These are phyloP conservation scores for Tremella yokohamensis DNA, from an alignment of 768 basidiomycete species.

Conservation along the genomic window DNA sequence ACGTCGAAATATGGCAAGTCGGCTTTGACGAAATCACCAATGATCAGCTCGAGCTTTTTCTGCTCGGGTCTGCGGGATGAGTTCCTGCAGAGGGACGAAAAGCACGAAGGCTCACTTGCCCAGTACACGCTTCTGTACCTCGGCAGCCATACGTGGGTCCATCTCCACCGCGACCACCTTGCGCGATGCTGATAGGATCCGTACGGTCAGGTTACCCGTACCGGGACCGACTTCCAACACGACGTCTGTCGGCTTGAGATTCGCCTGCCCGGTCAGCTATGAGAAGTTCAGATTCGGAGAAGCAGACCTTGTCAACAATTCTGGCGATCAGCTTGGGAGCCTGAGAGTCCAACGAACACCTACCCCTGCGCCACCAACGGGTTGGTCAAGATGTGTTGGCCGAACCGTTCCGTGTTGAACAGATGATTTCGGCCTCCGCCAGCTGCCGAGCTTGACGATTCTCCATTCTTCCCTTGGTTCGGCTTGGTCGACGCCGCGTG, in stretches of 20 bases:
- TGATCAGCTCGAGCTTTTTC: conserved; percentile 86
- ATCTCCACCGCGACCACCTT: conserved; percentile 86
- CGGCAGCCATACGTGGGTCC: conserved; percentile 98
- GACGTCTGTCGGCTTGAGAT: conserved; percentile 86
- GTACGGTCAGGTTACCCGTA: conserved; percentile 91
- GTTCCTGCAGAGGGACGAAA: background rate
- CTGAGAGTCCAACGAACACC: conserved; percentile 18
- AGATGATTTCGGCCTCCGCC: conserved; percentile 43
- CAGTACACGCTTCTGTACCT: conserved; percentile 92
- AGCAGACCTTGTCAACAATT: conserved; percentile 62
- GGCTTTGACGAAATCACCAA: conserved; percentile 98
- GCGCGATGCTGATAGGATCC: conserved; percentile 88
- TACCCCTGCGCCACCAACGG: conserved; percentile 85
- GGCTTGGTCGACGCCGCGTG: conserved; percentile 38
- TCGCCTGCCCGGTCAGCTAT: conserved; percentile 62
- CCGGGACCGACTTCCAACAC: conserved; percentile 97
- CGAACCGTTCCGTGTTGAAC: conserved; percentile 84
- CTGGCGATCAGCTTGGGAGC: conserved; percentile 43
- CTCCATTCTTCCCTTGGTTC: conserved; percentile 31
- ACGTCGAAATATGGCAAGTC: conserved; percentile 97
- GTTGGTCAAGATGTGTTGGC: conserved; percentile 97
- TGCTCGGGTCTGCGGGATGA: conserved; percentile 72
- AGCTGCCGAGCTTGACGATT: conserved; percentile 14
- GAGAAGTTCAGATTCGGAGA: background rate
- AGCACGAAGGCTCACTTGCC: conserved; percentile 73